A percentile compares a stretch with the other conserved stretches of the same genome.
Evolutionary conservation across 2,329 filamentous ascomycete species (phyloP).

Genomic region (Chaetomium olivaceum): DNA sequence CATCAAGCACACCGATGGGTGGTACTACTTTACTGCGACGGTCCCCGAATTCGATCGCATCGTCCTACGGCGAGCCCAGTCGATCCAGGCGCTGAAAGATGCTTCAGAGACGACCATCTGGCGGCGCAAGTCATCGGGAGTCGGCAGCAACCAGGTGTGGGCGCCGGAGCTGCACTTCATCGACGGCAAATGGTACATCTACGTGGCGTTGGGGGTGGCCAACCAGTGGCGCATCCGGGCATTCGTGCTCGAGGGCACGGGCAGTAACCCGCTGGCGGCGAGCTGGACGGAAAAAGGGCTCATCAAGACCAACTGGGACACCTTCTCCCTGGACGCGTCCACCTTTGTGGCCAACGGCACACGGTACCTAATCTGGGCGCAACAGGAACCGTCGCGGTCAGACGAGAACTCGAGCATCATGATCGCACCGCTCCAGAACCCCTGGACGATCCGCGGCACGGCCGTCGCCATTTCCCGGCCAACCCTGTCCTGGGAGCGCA

Average conservation of each 20-base stretch:
- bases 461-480: constrained; percentile 30
- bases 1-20: constrained; percentile 35
- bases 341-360: constrained; percentile 35
- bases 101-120: constrained; percentile 35
- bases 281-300: constrained; percentile 36
- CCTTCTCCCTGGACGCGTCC: constrained; percentile 37
- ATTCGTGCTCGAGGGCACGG: constrained; percentile 37
- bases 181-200: constrained; percentile 55
- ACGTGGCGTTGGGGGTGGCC: constrained; percentile 42
- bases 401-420: constrained; percentile 35
- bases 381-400: constrained; percentile 31
- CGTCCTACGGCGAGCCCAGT: constrained; percentile 26
- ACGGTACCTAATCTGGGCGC: constrained; percentile 37
- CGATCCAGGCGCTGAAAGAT: constrained; percentile 24
- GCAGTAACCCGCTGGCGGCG: constrained; percentile 34
- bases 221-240: constrained; percentile 33
- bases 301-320: constrained; percentile 37
- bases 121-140: constrained; percentile 44
- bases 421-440: constrained; percentile 34
- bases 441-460: constrained; percentile 34
- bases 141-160: constrained; percentile 51
- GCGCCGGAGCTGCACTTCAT: constrained; percentile 57
- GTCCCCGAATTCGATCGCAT: constrained; percentile 32
- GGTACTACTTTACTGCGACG: constrained; percentile 32
- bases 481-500: constrained; percentile 26